Evolutionary conservation across 1,139 yeast species (phyloP).

Genomic region (Yamadazyma dushanensis): DNA sequence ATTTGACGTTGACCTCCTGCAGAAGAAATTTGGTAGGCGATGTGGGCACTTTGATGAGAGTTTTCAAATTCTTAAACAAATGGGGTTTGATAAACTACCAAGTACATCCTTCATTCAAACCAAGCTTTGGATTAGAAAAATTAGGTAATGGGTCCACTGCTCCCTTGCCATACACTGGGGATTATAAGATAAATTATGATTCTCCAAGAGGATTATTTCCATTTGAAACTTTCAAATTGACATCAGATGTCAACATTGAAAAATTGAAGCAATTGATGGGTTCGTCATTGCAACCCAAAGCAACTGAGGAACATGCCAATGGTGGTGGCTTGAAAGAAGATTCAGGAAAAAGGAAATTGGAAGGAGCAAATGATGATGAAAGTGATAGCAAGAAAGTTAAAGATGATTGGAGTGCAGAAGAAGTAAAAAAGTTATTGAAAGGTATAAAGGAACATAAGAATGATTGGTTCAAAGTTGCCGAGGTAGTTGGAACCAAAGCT

Average conservation of each 20-base stretch:
- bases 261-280: constrained; percentile 53
- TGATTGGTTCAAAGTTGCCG: constrained; percentile 78
- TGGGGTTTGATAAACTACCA: constrained; percentile 98
- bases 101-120: constrained; percentile 68
- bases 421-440: constrained; percentile 55
- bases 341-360: constrained; percentile 5
- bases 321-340: background rate
- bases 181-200: constrained; percentile 69
- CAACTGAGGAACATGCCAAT: background rate
- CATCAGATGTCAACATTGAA: constrained; percentile 56
- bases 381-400: constrained; percentile 39
- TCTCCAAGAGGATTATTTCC: constrained; percentile 96
- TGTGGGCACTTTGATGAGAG: constrained; percentile 88
- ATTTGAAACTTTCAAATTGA: constrained; percentile 72
- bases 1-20: constrained; percentile 88
- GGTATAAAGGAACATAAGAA: constrained; percentile 60
- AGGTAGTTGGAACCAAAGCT: constrained; percentile 58
- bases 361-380: constrained; percentile 1
- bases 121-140: constrained; percentile 65
- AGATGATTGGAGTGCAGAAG: constrained; percentile 67
- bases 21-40: constrained; percentile 95
- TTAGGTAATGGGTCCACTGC: constrained; percentile 45
- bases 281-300: constrained; percentile 5
- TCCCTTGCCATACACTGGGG: constrained; percentile 65
- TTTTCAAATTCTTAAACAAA: constrained; percentile 83